Conservation (phyloP, 208 protist species). For the Jaenimonas drosophilae region DNA sequence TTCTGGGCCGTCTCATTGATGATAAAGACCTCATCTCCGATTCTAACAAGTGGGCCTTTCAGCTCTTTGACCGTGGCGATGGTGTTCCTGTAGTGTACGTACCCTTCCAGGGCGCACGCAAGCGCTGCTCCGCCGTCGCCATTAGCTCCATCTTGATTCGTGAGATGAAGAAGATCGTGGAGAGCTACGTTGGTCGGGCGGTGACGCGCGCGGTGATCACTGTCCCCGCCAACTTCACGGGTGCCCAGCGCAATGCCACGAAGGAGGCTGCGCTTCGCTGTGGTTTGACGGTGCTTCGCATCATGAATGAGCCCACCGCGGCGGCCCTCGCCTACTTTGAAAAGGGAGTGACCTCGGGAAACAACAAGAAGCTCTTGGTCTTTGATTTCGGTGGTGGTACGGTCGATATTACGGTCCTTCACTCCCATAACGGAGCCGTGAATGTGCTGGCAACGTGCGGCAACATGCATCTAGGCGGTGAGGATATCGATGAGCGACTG, state of each 20-base stretch:
- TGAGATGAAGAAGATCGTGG: no score
- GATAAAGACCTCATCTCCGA: neutral
- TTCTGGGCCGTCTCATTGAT: neutral
- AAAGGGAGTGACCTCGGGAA: neutral
- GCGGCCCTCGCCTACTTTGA: neutral
- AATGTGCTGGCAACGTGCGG: conserved; percentile 90
- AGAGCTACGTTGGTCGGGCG: neutral
- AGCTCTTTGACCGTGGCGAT: neutral
- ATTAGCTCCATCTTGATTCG: neutral
- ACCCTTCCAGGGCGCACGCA: neutral
- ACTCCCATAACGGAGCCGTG: conserved; percentile 69
- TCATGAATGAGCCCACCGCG: no score
- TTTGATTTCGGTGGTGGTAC: neutral
- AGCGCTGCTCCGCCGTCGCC: neutral
- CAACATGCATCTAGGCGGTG: conserved; percentile 94
- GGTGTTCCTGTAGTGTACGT: neutral
- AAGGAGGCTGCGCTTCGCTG: no score
- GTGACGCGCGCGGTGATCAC: neutral
- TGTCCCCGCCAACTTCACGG: no score
- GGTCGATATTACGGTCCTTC: neutral
- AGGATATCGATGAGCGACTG: conserved; percentile 87
- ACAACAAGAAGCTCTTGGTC: neutral
- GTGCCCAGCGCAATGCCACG: no score
- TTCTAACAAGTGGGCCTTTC: neutral
- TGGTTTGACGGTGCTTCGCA: no score